Evolutionary conservation across 2,329 filamentous ascomycete species (phyloP), one percentile per base, ranked within the genome.

Genomic region (Trichoderma arundinaceum): DNA sequence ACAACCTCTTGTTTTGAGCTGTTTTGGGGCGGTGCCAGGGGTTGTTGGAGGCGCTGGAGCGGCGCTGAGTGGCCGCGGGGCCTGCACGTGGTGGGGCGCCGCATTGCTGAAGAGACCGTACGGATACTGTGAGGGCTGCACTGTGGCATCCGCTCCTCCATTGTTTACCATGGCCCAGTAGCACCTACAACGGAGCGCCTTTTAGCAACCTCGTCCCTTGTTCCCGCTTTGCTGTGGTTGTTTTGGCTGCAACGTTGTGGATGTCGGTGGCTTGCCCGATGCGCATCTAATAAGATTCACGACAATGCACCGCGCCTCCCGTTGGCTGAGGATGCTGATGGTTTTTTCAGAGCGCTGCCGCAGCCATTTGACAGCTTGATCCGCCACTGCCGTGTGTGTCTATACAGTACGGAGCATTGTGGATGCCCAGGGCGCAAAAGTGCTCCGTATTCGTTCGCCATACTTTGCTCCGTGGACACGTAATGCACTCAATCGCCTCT

Each of bases 1-100:
- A 51, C 48, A 33, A 41, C 57, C 44, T 33, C 19, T 52, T 62
- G 46, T 62, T 62, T 62, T 62, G 59, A 13, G 59, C 59, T 62
- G 59, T 62, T 62, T 62, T 52, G 59, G 48, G 38, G 48, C 28
- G n/a, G 54, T 43, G 39, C 41, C 54, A 44, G 54, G 39, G 39
- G 54, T 9, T 32, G 35, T 38, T 22, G 38, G n/a, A 35, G 38
- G 59, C 22, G 59, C 10, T 32, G 28, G 46, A 49, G 46, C 9
- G 46, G 43, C 43, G 43, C 57, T 60, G 57, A 60, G 35, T 60
- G 57, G 57, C 19, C 44, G 57, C 57, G 44, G 44, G 17, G 38
- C 33, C 17, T 39, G 57, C 22, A 22, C 7, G n/a, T 5, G 28
- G 48, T 43, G 59, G 59, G 48, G 59, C 48, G 46, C 22, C 4